Base-by-base conservation (phyloP, 106 monocot genomes). In the Amphibolis antarctica region DNA sequence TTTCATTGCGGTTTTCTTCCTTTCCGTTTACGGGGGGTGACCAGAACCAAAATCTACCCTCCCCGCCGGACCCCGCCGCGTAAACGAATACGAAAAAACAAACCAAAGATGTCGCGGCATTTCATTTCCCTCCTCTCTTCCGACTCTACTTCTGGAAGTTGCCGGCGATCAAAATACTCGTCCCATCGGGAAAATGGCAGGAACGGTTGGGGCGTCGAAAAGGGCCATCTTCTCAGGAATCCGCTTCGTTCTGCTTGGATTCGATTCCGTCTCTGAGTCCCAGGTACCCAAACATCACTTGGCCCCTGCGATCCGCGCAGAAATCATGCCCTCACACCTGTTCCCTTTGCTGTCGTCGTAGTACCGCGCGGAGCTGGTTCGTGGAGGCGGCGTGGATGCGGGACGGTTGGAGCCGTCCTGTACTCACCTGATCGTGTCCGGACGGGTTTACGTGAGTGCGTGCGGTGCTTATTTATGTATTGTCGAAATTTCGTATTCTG, bases 341-440 rank as follows among this genome's bases (percentile, higher is more conserved):
- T 67, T 62, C 24, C 36, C 11, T 65, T 26, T 43, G 74, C 7
- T 36, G 24, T 65, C 42, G 19, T 68, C 69, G 60, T 76, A 98
- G 98, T 98, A 98, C 30, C 98, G 84, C 42, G 59, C 77, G 45
- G 98, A 98, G 69, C 70, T 98, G 54, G 72, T 81, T 50, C 54
- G 72, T 10, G 71, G 78, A 68, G 91, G 91, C 1, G 91, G 87
- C 10, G 57, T 66, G 31, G 85, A 91, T 60, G 80, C 79, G 0
- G 91, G 87, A 0, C 62, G 53, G 46, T 85, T 80, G 48, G 82
- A 91, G 60, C 42, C 58, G 14, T 83, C 54, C 46, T 91, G 98
- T 45, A 98, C 87, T 25, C 98, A 98, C 63, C 76, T 98, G 28
- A 77, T 98, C 42, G 91, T 91, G 18, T 83, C 63, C n/a, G 78